Evolutionary conservation across 2,329 filamentous ascomycete species (phyloP).

Genomic region (Fusarium poae): DNA sequence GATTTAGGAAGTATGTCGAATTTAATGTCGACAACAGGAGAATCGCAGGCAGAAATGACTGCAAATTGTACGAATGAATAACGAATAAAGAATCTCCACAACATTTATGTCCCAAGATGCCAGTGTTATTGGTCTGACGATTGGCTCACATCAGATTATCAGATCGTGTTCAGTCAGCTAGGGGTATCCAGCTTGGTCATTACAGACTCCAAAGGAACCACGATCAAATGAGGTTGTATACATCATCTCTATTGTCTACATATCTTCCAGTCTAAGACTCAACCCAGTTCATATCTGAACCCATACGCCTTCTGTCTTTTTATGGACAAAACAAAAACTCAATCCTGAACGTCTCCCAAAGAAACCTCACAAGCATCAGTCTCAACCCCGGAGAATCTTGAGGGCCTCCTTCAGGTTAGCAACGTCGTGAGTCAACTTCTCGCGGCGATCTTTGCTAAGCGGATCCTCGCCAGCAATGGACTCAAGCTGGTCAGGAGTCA

Average conservation of each 20-base stretch:
- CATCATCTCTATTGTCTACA: background rate
- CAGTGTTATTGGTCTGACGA: too few species aligned
- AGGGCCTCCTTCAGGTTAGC: slow-evolving; percentile 57
- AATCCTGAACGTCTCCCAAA: background rate
- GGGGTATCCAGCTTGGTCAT: background rate
- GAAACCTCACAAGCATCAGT: background rate
- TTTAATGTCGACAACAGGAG: slow-evolving; percentile 27
- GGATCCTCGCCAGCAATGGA: slow-evolving; percentile 70
- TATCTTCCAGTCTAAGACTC: background rate
- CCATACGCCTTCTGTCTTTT: background rate
- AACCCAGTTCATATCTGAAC: background rate
- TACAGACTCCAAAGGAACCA: too few species aligned
- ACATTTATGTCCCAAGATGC: background rate
- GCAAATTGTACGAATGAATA: slow-evolving; percentile 41
- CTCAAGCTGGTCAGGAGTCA: slow-evolving; percentile 64
- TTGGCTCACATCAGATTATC: background rate
- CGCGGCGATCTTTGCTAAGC: slow-evolving; percentile 56
- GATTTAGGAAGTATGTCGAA: slow-evolving; percentile 44
- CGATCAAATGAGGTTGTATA: background rate
- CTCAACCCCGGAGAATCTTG: slow-evolving; percentile 41
- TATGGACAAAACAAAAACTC: background rate
- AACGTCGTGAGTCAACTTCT: slow-evolving; percentile 61
- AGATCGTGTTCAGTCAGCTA: background rate
- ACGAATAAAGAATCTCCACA: slow-evolving; percentile 35
- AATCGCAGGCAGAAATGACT: slow-evolving; percentile 12